phyloP scores from a whole-genome alignment of 768 basidiomycete genomes.

The Albatrellus ellisii region DNA sequence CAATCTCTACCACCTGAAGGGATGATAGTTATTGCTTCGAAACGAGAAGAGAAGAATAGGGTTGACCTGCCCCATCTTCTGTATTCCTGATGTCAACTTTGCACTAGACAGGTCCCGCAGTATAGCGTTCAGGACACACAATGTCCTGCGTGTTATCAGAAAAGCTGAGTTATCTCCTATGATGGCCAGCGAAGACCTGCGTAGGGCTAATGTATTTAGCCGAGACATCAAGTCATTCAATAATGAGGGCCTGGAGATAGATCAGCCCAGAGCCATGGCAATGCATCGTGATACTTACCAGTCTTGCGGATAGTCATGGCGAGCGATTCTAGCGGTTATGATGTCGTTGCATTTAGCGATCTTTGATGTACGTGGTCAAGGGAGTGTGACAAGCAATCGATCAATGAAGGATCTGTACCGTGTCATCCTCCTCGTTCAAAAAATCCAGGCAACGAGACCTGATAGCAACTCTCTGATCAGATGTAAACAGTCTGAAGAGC shows the following conservation, averaged over 20 bases:
- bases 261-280: too few species aligned
- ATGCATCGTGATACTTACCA: slow-evolving; percentile 43
- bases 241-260: slow-evolving; percentile 40
- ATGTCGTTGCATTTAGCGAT: slow-evolving; percentile 69
- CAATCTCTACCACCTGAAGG: slow-evolving; percentile 38
- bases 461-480: slow-evolving; percentile 55
- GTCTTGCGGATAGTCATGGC: slow-evolving; percentile 57
- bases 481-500: slow-evolving; percentile 43
- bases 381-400: background rate
- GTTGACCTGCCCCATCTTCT: slow-evolving; percentile 54
- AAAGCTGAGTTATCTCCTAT: slow-evolving; percentile 28
- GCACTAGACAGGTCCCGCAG: slow-evolving; percentile 58
- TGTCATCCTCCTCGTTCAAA: slow-evolving; percentile 67
- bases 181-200: slow-evolving; percentile 26
- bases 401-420: slow-evolving; percentile 29
- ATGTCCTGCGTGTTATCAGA: slow-evolving; percentile 41
- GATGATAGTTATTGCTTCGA: background rate
- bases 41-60: slow-evolving; percentile 7
- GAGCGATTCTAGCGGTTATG: slow-evolving; percentile 64
- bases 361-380: slow-evolving; percentile 25
- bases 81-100: slow-evolving; percentile 59
- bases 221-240: slow-evolving; percentile 37
- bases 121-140: slow-evolving; percentile 51
- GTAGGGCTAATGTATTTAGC: slow-evolving; percentile 42
- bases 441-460: slow-evolving; percentile 51